phyloP scores from a whole-genome alignment of 1,284 basidiomycete species.

The Pterula multifida region DNA sequence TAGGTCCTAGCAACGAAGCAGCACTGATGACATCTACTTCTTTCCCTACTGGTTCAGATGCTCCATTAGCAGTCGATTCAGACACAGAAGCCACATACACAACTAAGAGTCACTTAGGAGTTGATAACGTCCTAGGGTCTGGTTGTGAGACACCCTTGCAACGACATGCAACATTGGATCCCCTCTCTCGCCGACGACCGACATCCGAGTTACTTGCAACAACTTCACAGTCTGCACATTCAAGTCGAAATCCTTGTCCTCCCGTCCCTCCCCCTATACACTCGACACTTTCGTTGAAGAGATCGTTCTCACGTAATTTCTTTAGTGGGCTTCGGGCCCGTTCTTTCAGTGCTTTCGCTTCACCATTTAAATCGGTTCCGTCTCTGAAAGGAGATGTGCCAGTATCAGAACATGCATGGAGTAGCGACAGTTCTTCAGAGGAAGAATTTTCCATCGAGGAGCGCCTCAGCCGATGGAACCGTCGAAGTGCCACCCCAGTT shows the following conservation, averaged over 20 bases:
- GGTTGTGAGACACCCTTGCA: conserved; percentile 22
- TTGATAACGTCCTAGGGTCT: conserved; percentile 35
- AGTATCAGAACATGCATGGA: conserved; percentile 33
- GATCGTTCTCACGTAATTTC: conserved; percentile 18
- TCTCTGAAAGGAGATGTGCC: conserved; percentile 17
- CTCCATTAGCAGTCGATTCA: conserved; percentile 45
- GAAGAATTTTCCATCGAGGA: conserved; percentile 28
- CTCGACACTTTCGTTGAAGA: conserved; percentile 9
- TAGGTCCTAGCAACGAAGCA: conserved; percentile 10
- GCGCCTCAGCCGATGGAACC: conserved; percentile 3
- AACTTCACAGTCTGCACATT: conserved; percentile 11
- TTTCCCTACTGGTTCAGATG: conserved; percentile 29
- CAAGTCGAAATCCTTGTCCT: background rate
- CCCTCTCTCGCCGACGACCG: conserved; percentile 33
- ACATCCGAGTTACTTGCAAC: conserved; percentile 28
- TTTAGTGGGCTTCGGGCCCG: conserved; percentile 35
- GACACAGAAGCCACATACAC: conserved; percentile 29
- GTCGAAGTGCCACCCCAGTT: background rate
- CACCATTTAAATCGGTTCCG: conserved; percentile 30
- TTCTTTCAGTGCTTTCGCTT: conserved; percentile 36
- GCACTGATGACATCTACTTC: conserved; percentile 13
- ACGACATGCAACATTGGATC: conserved; percentile 20
- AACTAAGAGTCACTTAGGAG: conserved; percentile 6
- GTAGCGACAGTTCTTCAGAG: conserved; percentile 57
- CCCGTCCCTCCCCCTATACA: no score